Conservation (phyloP, 1,284 basidiomycete species). For the Tilletiopsis washingtonensis region DNA sequence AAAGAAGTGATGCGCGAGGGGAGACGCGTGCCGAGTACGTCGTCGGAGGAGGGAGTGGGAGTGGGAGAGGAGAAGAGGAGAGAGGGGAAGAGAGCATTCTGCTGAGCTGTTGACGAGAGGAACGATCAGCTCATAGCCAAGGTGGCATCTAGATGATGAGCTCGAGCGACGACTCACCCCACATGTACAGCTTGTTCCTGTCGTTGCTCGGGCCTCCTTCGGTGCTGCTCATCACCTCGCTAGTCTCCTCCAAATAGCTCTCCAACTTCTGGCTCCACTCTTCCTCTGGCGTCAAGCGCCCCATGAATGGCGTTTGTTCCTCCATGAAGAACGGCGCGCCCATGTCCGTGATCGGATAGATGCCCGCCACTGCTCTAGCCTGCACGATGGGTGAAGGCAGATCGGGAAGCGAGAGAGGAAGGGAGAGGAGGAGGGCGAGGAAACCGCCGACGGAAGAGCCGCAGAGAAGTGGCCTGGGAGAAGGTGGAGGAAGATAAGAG, state of each 20-base stretch:
- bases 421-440: slow-evolving; percentile 21
- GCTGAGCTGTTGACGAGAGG: background rate
- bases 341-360: slow-evolving; percentile 36
- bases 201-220: slow-evolving; percentile 3
- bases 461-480: slow-evolving; percentile 13
- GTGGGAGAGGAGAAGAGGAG: slow-evolving; percentile 17
- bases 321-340: slow-evolving; percentile 26
- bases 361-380: slow-evolving; percentile 13
- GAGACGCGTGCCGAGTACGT: slow-evolving; percentile 16
- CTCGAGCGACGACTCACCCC: too few relatives aligned
- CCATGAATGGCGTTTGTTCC: slow-evolving; percentile 23
- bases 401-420: slow-evolving; percentile 22
- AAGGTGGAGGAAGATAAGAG: slow-evolving; percentile 19
- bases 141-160: background rate
- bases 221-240: slow-evolving; percentile 16
- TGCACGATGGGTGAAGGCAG: slow-evolving; percentile 3
- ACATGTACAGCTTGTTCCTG: background rate
- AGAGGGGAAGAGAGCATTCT: background rate
- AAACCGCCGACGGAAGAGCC: slow-evolving; percentile 32
- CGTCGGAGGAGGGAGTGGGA: slow-evolving; percentile 18
- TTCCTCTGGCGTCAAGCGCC: background rate
- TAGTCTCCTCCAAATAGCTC: background rate
- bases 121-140: background rate
- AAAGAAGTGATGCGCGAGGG: slow-evolving; percentile 13
- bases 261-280: background rate